Base-by-base conservation (phyloP, 2,329 filamentous ascomycete species). In the Trichoderma polysporum region DNA sequence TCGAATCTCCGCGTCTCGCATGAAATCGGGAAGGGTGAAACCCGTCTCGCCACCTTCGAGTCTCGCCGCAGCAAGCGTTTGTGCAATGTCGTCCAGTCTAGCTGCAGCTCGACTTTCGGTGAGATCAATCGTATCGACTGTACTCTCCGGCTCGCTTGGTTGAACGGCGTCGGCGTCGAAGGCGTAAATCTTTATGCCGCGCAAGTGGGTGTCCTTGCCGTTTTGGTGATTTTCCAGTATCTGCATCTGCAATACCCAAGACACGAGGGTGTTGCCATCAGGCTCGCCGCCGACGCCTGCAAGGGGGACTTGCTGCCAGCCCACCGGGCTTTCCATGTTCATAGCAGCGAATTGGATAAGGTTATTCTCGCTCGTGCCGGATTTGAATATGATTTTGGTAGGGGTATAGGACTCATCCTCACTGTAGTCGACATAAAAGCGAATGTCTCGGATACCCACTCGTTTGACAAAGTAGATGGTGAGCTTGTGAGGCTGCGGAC, bases 171-270 rank as follows among this genome's bases (percentile, higher is more conserved):
- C 85, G 31, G 82, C 79, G 69, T 86, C 84, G 19, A 86, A 79
- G 1, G 86, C 86, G 71, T 88, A 99, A 10, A 98, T 90, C 80
- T 97, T 96, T 77, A 99, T 86, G 2, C 93, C 94, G 17, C 95
- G 86, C 27, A 99, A 86, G 82, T 99, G 95, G n/a, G 95, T 99
- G 77, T 99, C 95, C 78, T 99, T 99, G 70, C 95, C 95, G 77
- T 99, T 99, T 80, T 99, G 95, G 77, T 99, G 95, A 75, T 99
- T 99, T 80, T 98, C 95, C 60, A 94, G 86, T 57, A 99, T 90
- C 71, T 91, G 89, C 74, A 98, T 89, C 78, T 98, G 94, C 31
- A 99, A 85, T 33, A 98, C 88, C 80, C 94, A 97, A 17, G 92
- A 93, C 68, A 94, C 88, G 19, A 98, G 86, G 1, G 94, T 91